These are phyloP conservation scores for Solioccasus polychromus DNA, from an alignment of 768 basidiomycete species.

Conservation along the genomic window DNA sequence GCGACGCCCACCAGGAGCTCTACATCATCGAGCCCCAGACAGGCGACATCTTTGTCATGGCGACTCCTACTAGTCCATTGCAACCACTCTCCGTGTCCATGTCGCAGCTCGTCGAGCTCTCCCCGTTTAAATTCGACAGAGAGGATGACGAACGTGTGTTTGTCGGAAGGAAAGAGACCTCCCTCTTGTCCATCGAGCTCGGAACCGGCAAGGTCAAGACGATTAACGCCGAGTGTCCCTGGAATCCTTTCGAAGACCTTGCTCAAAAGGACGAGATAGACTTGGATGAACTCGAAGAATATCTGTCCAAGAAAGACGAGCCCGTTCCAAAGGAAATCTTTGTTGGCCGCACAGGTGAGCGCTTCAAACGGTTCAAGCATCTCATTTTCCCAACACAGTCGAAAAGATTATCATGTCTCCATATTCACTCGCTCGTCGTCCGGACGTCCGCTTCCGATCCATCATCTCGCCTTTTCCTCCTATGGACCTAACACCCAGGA, in stretches of 20 bases:
- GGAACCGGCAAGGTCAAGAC: conserved; percentile 80
- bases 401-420: conserved; percentile 82
- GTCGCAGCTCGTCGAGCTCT: conserved; percentile 88
- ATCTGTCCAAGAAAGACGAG: conserved; percentile 33
- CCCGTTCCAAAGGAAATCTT: conserved; percentile 45
- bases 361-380: not conserved
- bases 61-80: conserved; percentile 63
- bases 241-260: conserved; percentile 63
- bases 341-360: conserved; percentile 64
- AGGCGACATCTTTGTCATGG: conserved; percentile 88
- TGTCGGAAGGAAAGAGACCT: conserved; percentile 89
- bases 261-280: conserved; percentile 42
- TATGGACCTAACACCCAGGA: conserved; percentile 94
- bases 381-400: conserved; percentile 6
- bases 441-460: conserved; percentile 46
- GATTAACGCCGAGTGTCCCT: conserved; percentile 74
- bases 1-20: conserved; percentile 56
- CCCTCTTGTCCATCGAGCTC: conserved; percentile 67
- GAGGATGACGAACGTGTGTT: conserved; percentile 69
- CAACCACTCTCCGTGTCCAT: conserved; percentile 91
- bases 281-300: conserved; percentile 59
- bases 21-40: conserved; percentile 96
- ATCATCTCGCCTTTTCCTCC: conserved; percentile 85
- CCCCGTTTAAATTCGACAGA: conserved; percentile 68
- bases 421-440: conserved; percentile 59